phyloP scores from a whole-genome alignment of 805 yeast genomes.

The Starmerella riodocensis region DNA sequence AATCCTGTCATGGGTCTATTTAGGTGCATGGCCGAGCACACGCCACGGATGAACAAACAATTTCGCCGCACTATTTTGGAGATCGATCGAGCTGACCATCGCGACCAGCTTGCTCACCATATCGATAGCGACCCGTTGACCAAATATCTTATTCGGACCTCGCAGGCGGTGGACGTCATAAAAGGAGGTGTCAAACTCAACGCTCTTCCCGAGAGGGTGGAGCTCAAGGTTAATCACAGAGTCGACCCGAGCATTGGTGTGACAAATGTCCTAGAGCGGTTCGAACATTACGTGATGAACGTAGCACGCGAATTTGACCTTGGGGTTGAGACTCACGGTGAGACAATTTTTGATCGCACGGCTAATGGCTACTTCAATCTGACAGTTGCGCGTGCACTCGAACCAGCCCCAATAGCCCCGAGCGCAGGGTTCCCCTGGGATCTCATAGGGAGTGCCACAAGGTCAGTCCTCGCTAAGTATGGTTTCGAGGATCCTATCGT shows the following conservation, averaged over 20 bases:
- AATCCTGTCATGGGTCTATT: slow-evolving; percentile 50
- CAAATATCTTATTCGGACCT: slow-evolving; percentile 40
- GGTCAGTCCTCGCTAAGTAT: slow-evolving; percentile 32
- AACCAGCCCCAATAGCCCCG: slow-evolving; percentile 47
- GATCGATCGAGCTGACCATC: slow-evolving; percentile 14
- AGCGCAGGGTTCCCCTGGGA: slow-evolving; percentile 35
- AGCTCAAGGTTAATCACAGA: slow-evolving; percentile 48
- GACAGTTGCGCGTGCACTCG: slow-evolving; percentile 25
- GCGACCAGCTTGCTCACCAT: slow-evolving; percentile 8
- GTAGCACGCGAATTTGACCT: slow-evolving; percentile 38
- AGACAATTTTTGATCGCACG: slow-evolving; percentile 23
- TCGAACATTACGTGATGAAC: slow-evolving; percentile 26
- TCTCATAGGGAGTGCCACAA: slow-evolving; percentile 46
- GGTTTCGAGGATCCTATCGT: slow-evolving; percentile 21
- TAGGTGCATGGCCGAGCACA: slow-evolving; percentile 46
- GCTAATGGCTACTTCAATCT: slow-evolving; percentile 34
- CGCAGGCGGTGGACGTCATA: slow-evolving; percentile 56
- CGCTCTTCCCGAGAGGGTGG: slow-evolving; percentile 57
- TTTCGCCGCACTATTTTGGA: slow-evolving; percentile 16
- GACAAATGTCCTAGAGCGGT: slow-evolving; percentile 30
- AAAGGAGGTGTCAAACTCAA: slow-evolving; percentile 64
- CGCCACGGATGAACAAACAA: slow-evolving; percentile 13
- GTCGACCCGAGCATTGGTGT: slow-evolving; percentile 44
- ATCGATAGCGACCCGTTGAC: slow-evolving; percentile 14
- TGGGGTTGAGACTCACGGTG: slow-evolving; percentile 33